Evolutionary conservation across 768 basidiomycete genomes (phyloP).

Genomic region (Saitozyma sp.): DNA sequence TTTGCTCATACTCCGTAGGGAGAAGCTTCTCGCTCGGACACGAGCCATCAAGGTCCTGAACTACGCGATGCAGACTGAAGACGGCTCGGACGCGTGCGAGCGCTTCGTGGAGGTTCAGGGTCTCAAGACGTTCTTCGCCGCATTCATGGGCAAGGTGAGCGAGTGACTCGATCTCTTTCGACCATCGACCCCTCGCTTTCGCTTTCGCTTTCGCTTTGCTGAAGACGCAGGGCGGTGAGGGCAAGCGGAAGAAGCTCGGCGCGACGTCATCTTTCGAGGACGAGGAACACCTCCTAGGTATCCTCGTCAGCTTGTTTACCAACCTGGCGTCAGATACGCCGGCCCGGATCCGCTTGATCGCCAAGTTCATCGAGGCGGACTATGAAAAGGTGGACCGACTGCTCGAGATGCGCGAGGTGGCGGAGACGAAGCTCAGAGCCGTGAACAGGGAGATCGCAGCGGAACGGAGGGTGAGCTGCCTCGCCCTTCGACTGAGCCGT

Average conservation of each 20-base stretch:
- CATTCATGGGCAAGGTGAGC: constrained; percentile 89
- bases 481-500: no score
- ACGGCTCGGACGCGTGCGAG: constrained; percentile 69
- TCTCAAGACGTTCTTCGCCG: constrained; percentile 82
- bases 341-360: constrained; percentile 73
- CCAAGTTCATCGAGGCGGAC: constrained; percentile 89
- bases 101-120: constrained; percentile 84
- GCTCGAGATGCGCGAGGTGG: constrained; percentile 77
- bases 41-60: constrained; percentile 88
- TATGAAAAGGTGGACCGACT: constrained; percentile 96
- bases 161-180: neutral
- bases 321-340: constrained; percentile 85
- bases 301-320: constrained; percentile 87
- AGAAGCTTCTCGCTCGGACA: constrained; percentile 75
- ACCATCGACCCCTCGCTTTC: neutral
- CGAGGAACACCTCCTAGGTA: constrained; percentile 79
- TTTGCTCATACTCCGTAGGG: constrained; percentile 56
- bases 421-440: constrained; percentile 62
- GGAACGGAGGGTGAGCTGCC: constrained; percentile 64
- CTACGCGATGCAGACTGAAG: constrained; percentile 77
- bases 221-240: constrained; percentile 25
- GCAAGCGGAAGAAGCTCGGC: constrained; percentile 66
- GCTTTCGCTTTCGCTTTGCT: neutral
- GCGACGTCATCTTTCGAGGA: constrained; percentile 67
- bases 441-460: constrained; percentile 68